These are phyloP conservation scores for Leishmania aethiopica DNA, from an alignment of 208 protist genomes.

Conservation along the genomic window DNA sequence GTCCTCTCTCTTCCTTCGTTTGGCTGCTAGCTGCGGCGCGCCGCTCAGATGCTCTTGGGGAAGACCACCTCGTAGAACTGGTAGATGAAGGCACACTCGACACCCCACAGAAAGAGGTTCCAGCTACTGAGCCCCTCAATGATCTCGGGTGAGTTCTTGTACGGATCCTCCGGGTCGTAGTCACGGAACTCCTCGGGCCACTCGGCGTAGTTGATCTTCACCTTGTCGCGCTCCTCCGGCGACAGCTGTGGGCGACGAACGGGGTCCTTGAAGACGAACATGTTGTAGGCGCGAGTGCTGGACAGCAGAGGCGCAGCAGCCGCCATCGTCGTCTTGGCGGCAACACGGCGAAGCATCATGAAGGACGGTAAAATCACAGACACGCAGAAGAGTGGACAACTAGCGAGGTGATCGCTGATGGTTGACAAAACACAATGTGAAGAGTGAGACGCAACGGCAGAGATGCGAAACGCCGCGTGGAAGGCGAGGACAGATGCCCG, in stretches of 20 bases:
- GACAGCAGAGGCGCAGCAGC: conserved; percentile 44
- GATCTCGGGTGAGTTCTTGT: conserved; percentile 90
- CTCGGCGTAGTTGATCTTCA: conserved; percentile 88
- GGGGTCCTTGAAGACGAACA: conserved; percentile 90
- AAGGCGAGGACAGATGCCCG: not conserved
- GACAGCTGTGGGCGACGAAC: conserved; percentile 87
- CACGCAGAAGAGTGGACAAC: not conserved
- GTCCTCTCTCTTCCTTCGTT: not conserved
- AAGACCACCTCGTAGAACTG: conserved; percentile 92
- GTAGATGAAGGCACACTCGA: conserved; percentile 90
- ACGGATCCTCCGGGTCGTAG: conserved; percentile 92
- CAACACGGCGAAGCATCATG: conserved; percentile 75
- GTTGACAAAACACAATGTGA: not conserved
- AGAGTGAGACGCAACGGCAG: not conserved
- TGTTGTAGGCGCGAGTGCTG: conserved; percentile 77
- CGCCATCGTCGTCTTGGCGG: conserved; percentile 43
- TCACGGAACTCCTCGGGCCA: conserved; percentile 92
- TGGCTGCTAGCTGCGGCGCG: not conserved
- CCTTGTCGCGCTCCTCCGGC: conserved; percentile 86
- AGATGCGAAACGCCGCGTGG: not conserved
- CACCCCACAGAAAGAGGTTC: conserved; percentile 89
- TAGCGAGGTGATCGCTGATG: conserved; percentile 1
- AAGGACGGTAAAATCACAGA: not conserved
- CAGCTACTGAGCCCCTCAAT: conserved; percentile 90
- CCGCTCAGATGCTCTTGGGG: conserved; percentile 80